Percentiles rank a stretch among this genome's conserved stretches.
phyloP scores from a whole-genome alignment of 305 asterid species.

The Fraxinus xanthoxyloides region DNA sequence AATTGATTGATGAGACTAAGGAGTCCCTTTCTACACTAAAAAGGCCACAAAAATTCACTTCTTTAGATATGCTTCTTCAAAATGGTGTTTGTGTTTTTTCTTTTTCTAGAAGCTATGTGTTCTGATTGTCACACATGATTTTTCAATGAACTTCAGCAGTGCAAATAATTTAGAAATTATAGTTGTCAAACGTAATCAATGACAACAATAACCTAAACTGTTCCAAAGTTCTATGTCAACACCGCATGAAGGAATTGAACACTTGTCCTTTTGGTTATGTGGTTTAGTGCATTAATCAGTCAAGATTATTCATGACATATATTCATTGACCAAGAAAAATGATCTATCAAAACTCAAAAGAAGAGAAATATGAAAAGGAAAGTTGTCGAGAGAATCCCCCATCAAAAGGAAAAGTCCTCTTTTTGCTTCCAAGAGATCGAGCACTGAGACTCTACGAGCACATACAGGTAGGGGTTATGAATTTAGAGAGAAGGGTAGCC shows the following conservation, averaged over 20 bases:
- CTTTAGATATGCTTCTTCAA: not conserved
- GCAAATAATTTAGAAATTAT: not conserved
- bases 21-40: no score
- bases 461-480: not conserved
- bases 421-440: not conserved
- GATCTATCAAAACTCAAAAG: no score
- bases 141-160: not conserved
- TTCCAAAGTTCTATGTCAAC: not conserved
- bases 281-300: not conserved
- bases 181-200: not conserved
- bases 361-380: not conserved
- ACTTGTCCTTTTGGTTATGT: not conserved
- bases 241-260: not conserved
- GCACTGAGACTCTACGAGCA: not conserved
- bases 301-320: conserved; percentile 8
- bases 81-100: no score
- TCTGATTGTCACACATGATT: not conserved
- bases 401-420: not conserved
- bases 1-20: no score
- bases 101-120: not conserved
- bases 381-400: not conserved
- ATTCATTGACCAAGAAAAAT: conserved; percentile 23
- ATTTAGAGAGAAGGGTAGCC: not conserved
- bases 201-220: not conserved
- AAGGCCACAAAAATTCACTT: no score